Evolutionary conservation across 2,329 filamentous ascomycete species (phyloP), one percentile per base, ranked within the genome.

Genomic region (Exophiala xenobiotica): DNA sequence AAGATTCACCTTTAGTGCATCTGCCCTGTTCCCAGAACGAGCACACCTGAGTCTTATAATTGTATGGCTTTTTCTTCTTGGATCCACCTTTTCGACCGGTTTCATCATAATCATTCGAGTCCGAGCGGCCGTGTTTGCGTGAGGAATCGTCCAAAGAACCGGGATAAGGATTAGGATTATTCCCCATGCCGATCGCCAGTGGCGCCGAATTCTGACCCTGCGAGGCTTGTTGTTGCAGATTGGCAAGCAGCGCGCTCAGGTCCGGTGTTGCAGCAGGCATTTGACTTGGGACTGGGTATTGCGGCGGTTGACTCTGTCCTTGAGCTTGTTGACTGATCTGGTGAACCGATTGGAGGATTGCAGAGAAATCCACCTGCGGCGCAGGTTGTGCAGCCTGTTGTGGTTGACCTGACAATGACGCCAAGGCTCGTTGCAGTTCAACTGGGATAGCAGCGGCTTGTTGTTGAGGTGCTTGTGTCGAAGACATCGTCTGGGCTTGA

Each of bases 21-120:
- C 73, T 75, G 9, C 78, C 78, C 53, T 78, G 72, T 27, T 74
- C 68, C 73, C 73, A 81, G 63, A 76, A 81, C 51, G 73, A 72
- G 65, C 79, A 81, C 7, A 72, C 65, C 27, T 75, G 69, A 16
- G 71, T 64, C 44, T 72, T 72, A 51, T 69, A 69, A 54, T 74
- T 74, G 45, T 70, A 70, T 63, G 73, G 54, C 49, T 42, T 62
- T 33, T 59, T 59, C 33, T 60, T 61, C 45, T 58, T 58, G 44
- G 38, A 54, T 22, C 55, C 52, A 8, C 53, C 52, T 46, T 58
- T 58, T 37, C 54, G 37, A 18, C 44, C 41, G 16, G 59, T 45
- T 18, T 60, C 62, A 26, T 61, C 55, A 23, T 56, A 43, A 18
- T 60, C 57, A 18, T 59, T 52, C 26, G 56, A 55, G 14, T 59